Base-by-base conservation (phyloP, 1,139 yeast genomes). In the Saccharomycopsis phalli region DNA sequence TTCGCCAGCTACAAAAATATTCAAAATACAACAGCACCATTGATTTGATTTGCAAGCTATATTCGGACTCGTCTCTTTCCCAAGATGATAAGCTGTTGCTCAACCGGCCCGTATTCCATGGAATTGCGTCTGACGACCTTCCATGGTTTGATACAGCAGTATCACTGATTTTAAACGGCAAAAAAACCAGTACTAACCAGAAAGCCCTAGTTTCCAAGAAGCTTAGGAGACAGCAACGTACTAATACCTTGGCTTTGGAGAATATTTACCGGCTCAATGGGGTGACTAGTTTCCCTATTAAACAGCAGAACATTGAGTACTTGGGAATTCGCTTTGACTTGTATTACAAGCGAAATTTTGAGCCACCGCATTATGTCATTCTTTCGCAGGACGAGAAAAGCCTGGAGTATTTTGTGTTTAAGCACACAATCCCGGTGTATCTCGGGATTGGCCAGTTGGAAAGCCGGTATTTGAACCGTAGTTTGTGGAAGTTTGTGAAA, bases 351-450 rank as follows among this genome's bases (percentile, higher is more conserved):
- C 26, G 33, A 8, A 19, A n/a, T 4, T 36, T 36, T 19, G 23
- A 28, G 19, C 18, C 38, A 7, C 38, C 38, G 8, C 34, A 36
- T 13, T 36, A 36, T 18, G 33, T 36, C 16, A 36, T 36, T 23
- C 33, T 36, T 19, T 28, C n/a, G 18, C 26, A 8, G 23, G 31
- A 36, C 25, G 17, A 21, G 16, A 18, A 21, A n/a, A 8, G 25
- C 14, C 27, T 20, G 3, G 20, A 26, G 17, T 33, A 21, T 5
- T 19, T 25, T 17, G 34, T 41, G 11, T 41, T 41, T 33, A 37
- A 41, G 20, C 41, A 41, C 16, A 41, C 45, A 17, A 22, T 41
- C 7, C 41, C 45, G 2, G 33, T 21, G 10, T 41, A 38, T 27
- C 34, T 41, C 10, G 16, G 29, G n/a, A 13, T 41, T 10, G 19